phyloP scores from a whole-genome alignment of 2,329 filamentous ascomycete species.

The Apiospora aurea region DNA sequence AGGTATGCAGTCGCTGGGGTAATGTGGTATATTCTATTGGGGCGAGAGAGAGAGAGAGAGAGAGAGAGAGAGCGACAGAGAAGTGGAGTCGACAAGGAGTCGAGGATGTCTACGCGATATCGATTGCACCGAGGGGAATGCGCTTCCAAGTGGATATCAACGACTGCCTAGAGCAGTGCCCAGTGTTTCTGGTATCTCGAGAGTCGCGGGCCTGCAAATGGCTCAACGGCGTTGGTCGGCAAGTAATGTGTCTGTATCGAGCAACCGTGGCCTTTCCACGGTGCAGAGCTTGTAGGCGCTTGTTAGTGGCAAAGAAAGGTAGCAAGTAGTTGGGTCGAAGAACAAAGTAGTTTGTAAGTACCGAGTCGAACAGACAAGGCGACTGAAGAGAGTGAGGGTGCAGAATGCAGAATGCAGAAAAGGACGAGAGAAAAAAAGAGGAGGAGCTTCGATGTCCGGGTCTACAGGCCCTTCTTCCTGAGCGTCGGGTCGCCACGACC shows the following conservation, averaged over 20 bases:
- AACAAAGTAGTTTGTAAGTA: not conserved
- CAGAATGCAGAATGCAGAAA: not conserved
- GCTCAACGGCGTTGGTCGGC: not conserved
- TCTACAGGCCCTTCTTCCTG: slow-evolving; percentile 7
- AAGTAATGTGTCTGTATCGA: slow-evolving; percentile 26
- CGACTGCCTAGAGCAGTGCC: not conserved
- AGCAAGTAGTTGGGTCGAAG: slow-evolving; percentile 16
- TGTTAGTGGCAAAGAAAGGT: slow-evolving; percentile 31
- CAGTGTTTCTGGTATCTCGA: slow-evolving; percentile 2
- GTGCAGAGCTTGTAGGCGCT: slow-evolving; percentile 25
- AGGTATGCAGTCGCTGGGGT: not conserved
- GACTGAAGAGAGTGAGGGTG: slow-evolving; percentile 13
- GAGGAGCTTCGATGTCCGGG: slow-evolving; percentile 10
- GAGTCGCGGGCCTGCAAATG: slow-evolving; percentile 6
- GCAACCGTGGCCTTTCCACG: slow-evolving; percentile 38
- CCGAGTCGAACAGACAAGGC: not conserved
- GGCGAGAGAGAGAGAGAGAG: not conserved
- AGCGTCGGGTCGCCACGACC: slow-evolving; percentile 16
- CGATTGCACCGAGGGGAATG: not conserved
- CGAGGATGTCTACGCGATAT: slow-evolving; percentile 2
- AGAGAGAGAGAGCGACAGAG: slow-evolving; percentile 9
- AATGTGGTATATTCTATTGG: slow-evolving; percentile 12
- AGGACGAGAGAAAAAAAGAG: slow-evolving; percentile 24
- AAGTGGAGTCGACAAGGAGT: slow-evolving; percentile 4
- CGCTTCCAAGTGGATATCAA: slow-evolving; percentile 1